phyloP scores from a whole-genome alignment of 2,329 filamentous ascomycete species.

The Acrodontium crateriforme region DNA sequence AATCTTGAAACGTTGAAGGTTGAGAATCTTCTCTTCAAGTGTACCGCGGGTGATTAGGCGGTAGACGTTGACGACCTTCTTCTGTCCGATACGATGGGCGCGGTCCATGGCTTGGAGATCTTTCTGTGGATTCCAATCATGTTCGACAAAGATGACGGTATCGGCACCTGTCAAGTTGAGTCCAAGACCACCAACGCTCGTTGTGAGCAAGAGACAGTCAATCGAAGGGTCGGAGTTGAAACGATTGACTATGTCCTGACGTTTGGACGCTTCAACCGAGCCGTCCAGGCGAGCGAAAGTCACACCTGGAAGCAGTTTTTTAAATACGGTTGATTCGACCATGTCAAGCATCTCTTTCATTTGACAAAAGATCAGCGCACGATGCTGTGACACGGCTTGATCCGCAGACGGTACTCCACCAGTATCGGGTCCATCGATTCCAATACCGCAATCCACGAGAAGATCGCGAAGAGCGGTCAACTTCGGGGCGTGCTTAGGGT shows the following conservation, averaged over 20 bases:
- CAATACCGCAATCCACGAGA: slow-evolving; percentile 96
- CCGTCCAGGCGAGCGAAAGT: slow-evolving; percentile 92
- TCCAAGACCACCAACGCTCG: slow-evolving; percentile 84
- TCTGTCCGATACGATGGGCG: slow-evolving; percentile 94
- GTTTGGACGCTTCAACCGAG: slow-evolving; percentile 77
- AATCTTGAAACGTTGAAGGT: slow-evolving; percentile 96
- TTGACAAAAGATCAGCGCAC: slow-evolving; percentile 93
- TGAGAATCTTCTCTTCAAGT: slow-evolving; percentile 93
- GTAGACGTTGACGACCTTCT: slow-evolving; percentile 99
- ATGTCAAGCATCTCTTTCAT: slow-evolving; percentile 99
- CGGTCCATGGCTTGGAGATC: slow-evolving; percentile 98
- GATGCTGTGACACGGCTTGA: slow-evolving; percentile 86
- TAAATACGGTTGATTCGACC: slow-evolving; percentile 86
- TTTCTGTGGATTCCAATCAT: slow-evolving; percentile 99
- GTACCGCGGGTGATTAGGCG: slow-evolving; percentile 91
- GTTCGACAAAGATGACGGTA: slow-evolving; percentile 98
- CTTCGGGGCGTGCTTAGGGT: slow-evolving; percentile 82
- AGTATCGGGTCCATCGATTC: slow-evolving; percentile 46
- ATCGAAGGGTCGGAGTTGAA: slow-evolving; percentile 98
- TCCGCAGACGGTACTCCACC: slow-evolving; percentile 41
- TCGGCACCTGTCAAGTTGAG: slow-evolving; percentile 93
- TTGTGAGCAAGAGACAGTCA: slow-evolving; percentile 85
- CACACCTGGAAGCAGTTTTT: slow-evolving; percentile 79
- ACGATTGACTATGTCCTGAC: slow-evolving; percentile 95
- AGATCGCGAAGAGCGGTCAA: slow-evolving; percentile 79